Evolutionary conservation across 2,329 filamentous ascomycete genomes (phyloP).

Genomic region (Zarea fungicola): DNA sequence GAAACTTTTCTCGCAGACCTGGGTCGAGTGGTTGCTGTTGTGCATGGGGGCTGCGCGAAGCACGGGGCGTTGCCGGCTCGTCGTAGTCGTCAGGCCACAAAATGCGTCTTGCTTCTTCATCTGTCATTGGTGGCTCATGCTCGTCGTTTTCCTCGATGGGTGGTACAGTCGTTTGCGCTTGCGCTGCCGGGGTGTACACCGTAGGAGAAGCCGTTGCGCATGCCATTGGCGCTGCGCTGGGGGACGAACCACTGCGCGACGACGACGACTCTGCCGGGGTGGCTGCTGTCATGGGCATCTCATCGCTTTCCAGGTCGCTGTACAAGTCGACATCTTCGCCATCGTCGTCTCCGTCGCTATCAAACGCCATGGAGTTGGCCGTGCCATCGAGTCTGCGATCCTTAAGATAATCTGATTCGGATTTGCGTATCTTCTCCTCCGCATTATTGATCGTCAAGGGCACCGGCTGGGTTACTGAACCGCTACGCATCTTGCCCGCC

Average conservation of each 20-base stretch:
- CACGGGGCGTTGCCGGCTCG: slow-evolving; percentile 14
- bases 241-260: too few relatives aligned
- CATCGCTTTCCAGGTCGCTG: slow-evolving; percentile 13
- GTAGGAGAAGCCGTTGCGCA: too few relatives aligned
- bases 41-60: not conserved
- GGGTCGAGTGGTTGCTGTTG: slow-evolving; percentile 8
- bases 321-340: slow-evolving; percentile 21
- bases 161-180: not conserved
- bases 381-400: slow-evolving; percentile 21
- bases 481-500: slow-evolving; percentile 21
- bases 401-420: slow-evolving; percentile 27
- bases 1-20: slow-evolving; percentile 35
- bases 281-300: slow-evolving; percentile 12
- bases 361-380: slow-evolving; percentile 25
- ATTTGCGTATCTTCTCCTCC: slow-evolving; percentile 31
- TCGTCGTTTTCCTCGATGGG: slow-evolving; percentile 14
- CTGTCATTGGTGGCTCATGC: slow-evolving; percentile 32
- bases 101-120: slow-evolving; percentile 35
- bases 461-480: slow-evolving; percentile 16
- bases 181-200: not conserved
- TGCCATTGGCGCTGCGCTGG: not conserved
- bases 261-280: not conserved
- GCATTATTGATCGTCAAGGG: slow-evolving; percentile 22
- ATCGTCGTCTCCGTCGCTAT: slow-evolving; percentile 24
- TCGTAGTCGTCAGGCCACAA: slow-evolving; percentile 32